phyloP scores from a whole-genome alignment of 768 basidiomycete genomes.

The Suillus americanus region DNA sequence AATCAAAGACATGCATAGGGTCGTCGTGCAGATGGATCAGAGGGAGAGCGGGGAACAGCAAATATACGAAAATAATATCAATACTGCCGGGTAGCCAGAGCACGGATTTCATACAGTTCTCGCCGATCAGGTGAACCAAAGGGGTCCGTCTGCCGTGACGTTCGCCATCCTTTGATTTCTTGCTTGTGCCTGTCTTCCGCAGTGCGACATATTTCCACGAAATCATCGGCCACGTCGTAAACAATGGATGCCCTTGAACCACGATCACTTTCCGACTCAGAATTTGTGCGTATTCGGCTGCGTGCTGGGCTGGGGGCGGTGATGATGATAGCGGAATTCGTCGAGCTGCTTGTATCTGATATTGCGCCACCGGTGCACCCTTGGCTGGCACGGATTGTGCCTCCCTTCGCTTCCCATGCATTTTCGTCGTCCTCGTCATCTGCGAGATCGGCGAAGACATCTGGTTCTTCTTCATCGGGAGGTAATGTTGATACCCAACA shows the following conservation, averaged over 20 bases:
- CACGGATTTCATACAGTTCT: constrained; percentile 78
- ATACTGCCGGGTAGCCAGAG: constrained; percentile 83
- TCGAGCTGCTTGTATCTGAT: constrained; percentile 26
- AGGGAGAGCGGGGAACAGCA: not conserved
- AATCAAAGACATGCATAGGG: constrained; percentile 5
- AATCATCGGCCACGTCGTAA: constrained; percentile 72
- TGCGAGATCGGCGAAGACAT: constrained; percentile 90
- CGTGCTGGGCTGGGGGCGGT: constrained; percentile 61
- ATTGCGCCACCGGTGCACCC: constrained; percentile 26
- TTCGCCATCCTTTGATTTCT: constrained; percentile 83
- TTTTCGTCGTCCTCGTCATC: constrained; percentile 87
- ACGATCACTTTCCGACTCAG: constrained; percentile 72
- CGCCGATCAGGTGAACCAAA: constrained; percentile 53
- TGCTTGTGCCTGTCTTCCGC: constrained; percentile 82
- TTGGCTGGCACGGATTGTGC: constrained; percentile 72
- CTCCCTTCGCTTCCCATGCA: constrained; percentile 70
- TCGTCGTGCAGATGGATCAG: constrained; percentile 2
- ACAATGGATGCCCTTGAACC: constrained; percentile 80
- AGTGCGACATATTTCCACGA: constrained; percentile 65
- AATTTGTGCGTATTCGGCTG: constrained; percentile 63
- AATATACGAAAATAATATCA: constrained; percentile 31
- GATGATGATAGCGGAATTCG: constrained; percentile 26
- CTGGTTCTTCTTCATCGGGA: constrained; percentile 90
- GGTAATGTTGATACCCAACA: constrained; percentile 89
- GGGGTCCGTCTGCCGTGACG: constrained; percentile 21